Percentiles rank a stretch among this genome's conserved stretches.
phyloP scores from a whole-genome alignment of 192 early-diverging fungal genomes.

The Podila clonocystis region DNA sequence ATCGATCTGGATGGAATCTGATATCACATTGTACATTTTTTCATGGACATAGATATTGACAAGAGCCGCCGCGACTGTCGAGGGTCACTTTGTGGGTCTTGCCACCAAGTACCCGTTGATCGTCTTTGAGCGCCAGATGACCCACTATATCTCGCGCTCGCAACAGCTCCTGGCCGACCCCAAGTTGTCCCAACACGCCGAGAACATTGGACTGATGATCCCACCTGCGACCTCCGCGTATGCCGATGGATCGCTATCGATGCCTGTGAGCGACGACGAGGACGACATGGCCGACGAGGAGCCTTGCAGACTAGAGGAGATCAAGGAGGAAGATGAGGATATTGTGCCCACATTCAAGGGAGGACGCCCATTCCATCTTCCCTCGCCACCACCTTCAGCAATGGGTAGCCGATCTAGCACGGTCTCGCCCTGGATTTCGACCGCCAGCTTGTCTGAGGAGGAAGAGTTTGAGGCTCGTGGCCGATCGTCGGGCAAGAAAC shows the following conservation, averaged over 20 bases:
- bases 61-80: constrained; percentile 17
- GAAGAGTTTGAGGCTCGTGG: constrained; percentile 4
- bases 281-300: constrained; percentile 27
- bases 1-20: too few relatives aligned
- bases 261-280: constrained; percentile 62
- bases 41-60: constrained; percentile 44
- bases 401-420: constrained; percentile 39
- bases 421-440: constrained; percentile 33
- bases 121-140: constrained; percentile 62
- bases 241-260: constrained; percentile 60
- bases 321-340: constrained; percentile 23
- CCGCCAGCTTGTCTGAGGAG: constrained; percentile 23
- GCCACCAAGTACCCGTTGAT: constrained; percentile 54
- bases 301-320: constrained; percentile 6
- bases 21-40: not conserved
- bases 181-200: constrained; percentile 49
- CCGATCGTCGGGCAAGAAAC: constrained; percentile 20
- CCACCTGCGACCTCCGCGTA: constrained; percentile 57
- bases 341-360: not conserved
- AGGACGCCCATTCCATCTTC: constrained; percentile 8
- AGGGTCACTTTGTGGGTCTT: constrained; percentile 53
- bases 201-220: constrained; percentile 32
- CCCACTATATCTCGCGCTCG: constrained; percentile 56
- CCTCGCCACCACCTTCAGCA: constrained; percentile 44
- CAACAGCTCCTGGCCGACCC: constrained; percentile 56